phyloP scores from a whole-genome alignment of 371 early-diverging fungal species.

The Mortierella sp. region DNA sequence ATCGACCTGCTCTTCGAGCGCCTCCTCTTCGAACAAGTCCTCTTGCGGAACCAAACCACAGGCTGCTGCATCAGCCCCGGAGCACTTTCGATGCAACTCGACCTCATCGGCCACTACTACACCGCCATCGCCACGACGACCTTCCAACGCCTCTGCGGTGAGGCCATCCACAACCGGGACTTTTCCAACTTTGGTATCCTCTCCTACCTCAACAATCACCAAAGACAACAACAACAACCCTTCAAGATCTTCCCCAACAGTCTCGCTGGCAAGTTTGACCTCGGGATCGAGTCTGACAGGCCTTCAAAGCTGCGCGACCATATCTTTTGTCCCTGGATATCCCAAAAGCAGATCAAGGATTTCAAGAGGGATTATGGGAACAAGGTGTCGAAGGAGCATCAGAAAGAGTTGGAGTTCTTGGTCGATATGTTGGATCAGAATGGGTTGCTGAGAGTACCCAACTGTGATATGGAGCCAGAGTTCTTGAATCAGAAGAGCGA shows the following conservation, averaged over 20 bases:
- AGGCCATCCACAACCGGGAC: constrained; percentile 3
- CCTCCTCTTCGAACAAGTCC: constrained; percentile 12
- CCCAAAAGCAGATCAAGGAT: constrained; percentile 18
- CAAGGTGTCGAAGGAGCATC: constrained; percentile 8
- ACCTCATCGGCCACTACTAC: constrained; percentile 18
- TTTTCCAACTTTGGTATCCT: not conserved
- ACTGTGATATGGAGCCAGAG: constrained; percentile 4
- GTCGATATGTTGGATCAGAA: constrained; percentile 17
- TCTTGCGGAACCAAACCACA: not conserved
- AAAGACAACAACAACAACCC: constrained; percentile 3
- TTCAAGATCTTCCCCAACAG: constrained; percentile 25
- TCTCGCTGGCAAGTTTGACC: constrained; percentile 6
- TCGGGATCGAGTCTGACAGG: not conserved
- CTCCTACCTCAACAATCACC: not conserved
- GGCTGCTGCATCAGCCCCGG: constrained; percentile 20
- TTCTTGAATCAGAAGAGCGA: not conserved
- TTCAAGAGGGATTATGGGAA: not conserved
- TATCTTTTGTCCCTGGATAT: not conserved
- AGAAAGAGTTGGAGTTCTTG: constrained; percentile 9
- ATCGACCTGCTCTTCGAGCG: constrained; percentile 23
- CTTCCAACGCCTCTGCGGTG: not conserved
- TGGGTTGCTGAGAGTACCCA: not conserved
- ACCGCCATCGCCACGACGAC: not conserved
- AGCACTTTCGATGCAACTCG: constrained; percentile 8
- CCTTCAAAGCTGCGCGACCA: not conserved